Base-by-base conservation (phyloP, 2,329 filamentous ascomycete species). In the Phoma herbarum region DNA sequence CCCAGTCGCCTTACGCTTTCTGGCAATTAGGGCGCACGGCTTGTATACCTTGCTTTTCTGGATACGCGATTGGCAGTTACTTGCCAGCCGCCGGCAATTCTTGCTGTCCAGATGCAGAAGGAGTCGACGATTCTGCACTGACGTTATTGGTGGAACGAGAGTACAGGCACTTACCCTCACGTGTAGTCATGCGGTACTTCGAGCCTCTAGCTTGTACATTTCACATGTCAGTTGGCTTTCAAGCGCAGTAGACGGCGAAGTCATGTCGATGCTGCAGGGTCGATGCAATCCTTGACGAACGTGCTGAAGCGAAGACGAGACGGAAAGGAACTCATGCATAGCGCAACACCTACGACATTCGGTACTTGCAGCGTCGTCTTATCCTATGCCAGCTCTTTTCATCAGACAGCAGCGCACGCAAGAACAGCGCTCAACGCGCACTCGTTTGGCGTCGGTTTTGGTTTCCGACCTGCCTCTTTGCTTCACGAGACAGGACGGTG, bases 371-470 rank as follows among this genome's bases (percentile, higher is more conserved):
- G 45, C 45, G 26, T 39, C 28, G 37, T 41, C 49, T 53, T 59
- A 45, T 49, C 50, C 43, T 26, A 28, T 31, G 23, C 39, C 26
- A 20, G 41, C 23, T 20, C 25, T n/a, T 33, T 51, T 33, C 14
- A 50, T 41, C 45, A 31, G 22, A 31, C 39, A 50, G 31, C 39
- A 37, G 31, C 31, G 39, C 29, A 37, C 25, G 31, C 44, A 33
- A 33, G 14, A 20, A 48, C 42, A 52, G 20, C 26, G 28, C 48
- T n/a, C 20, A 41, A 35, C 16, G 42, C 41, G 26, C 25, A 37
- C 46, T 59, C 26, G 51, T 61, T 60, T 60, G 57, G 57, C 51
- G 65, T 67, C 59, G 57, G 56, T 56, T 62, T 70, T 69, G 64
- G 49, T 59, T 58, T 52, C 57, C 42, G 60, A 60, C 59, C 65